A percentile compares a stretch with the other conserved stretches of the same genome.
phyloP scores from a whole-genome alignment of 495 filamentous ascomycete species.

The Lasiosphaeriaceae sp. region DNA sequence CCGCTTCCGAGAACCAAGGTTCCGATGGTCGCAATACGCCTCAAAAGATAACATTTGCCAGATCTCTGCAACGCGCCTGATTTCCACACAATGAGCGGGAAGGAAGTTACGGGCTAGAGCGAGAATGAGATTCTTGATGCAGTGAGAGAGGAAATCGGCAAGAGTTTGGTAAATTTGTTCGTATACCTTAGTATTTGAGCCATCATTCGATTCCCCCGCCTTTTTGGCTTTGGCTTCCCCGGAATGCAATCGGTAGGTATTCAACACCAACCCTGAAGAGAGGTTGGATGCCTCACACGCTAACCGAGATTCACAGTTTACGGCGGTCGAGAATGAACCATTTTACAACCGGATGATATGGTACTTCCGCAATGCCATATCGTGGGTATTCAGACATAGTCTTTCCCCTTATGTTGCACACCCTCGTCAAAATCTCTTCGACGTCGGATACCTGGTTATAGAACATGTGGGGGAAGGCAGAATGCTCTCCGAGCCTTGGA shows the following conservation, averaged over 20 bases:
- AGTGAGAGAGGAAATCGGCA: too few species aligned
- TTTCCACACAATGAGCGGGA: too few species aligned
- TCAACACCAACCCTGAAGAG: background rate
- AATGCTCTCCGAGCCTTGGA: conserved; percentile 2
- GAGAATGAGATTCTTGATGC: too few species aligned
- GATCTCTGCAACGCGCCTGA: too few species aligned
- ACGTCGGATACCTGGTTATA: background rate
- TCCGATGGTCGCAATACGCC: too few species aligned
- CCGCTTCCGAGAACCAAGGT: too few species aligned
- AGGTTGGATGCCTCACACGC: background rate
- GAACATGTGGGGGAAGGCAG: background rate
- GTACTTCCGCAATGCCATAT: background rate
- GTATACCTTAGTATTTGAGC: too few species aligned
- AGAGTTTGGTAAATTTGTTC: too few species aligned
- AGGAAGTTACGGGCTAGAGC: too few species aligned
- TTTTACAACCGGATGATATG: background rate
- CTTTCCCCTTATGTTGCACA: background rate
- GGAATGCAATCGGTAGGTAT: background rate
- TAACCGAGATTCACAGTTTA: background rate
- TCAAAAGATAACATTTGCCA: too few species aligned
- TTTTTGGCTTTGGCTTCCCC: background rate
- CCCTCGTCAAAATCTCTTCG: background rate
- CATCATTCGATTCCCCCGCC: background rate
- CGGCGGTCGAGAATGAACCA: background rate
- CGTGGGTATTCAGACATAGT: background rate